Conservation (phyloP, 805 yeast species). For the Wickerhamomyces ciferrii region DNA sequence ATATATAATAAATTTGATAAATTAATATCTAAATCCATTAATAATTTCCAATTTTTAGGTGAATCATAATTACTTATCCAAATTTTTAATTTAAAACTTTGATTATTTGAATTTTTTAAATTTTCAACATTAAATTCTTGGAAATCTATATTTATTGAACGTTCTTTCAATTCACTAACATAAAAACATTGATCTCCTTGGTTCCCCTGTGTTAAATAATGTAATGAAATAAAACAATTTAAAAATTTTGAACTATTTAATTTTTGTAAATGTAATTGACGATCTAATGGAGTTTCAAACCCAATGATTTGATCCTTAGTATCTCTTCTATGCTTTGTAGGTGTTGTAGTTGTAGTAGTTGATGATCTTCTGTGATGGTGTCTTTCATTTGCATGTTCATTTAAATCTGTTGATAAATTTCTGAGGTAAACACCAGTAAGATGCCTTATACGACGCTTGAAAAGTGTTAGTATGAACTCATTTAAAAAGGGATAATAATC, state of each 20-base stretch:
- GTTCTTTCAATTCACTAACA: slow-evolving; percentile 27
- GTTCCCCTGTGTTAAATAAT: slow-evolving; percentile 17
- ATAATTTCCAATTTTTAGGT: slow-evolving; percentile 19
- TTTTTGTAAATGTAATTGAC: slow-evolving; percentile 24
- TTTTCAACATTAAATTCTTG: slow-evolving; percentile 21
- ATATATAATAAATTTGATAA: slow-evolving; percentile 26
- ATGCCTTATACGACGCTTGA: slow-evolving; percentile 19
- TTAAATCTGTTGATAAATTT: slow-evolving; percentile 7
- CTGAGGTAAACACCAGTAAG: slow-evolving; percentile 13
- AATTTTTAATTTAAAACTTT: slow-evolving; percentile 12
- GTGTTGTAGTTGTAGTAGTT: not conserved
- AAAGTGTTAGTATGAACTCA: not conserved
- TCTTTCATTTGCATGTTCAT: not conserved
- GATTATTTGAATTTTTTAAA: slow-evolving; percentile 1
- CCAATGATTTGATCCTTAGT: slow-evolving; percentile 9
- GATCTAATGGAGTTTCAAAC: slow-evolving; percentile 8
- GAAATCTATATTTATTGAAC: slow-evolving; percentile 24
- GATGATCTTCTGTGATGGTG: not conserved
- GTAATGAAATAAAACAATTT: slow-evolving; percentile 31
- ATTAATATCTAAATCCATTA: slow-evolving; percentile 20
- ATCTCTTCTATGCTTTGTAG: slow-evolving; percentile 9
- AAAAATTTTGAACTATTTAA: slow-evolving; percentile 23
- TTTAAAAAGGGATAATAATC: not conserved
- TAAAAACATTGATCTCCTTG: slow-evolving; percentile 22
- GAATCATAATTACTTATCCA: slow-evolving; percentile 12